Base-by-base conservation (phyloP, 1,139 yeast genomes). In the Maudiozyma humilis region DNA sequence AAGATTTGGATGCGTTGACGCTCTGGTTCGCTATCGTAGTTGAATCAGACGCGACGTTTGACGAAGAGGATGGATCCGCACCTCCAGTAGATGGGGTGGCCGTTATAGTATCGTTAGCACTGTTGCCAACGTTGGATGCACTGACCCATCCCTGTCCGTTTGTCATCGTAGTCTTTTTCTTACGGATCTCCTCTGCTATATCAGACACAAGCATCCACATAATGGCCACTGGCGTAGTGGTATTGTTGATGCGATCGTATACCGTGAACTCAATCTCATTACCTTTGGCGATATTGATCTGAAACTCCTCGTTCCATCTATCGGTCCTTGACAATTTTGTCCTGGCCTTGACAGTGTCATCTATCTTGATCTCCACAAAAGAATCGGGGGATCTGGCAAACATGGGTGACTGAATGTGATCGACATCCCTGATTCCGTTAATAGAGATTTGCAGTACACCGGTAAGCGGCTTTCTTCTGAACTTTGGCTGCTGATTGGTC, bases 191-290 rank as follows among this genome's bases (percentile, higher is more conserved):
- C 67, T 91, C 98, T 1, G 94, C 88, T 42, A 91, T 76, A 63
- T 91, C 98, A 4, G 94, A 80, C 32, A 91, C 72, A 36, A 91
- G 74, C 32, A 89, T 75, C 97, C 97, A 91, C 56, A 85, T 78
- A 36, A 91, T 72, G 3, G 95, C 98, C n/a, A 91, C 95, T 0
- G 98, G 97, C 5, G 83, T 78, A 46, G 72, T 66, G 38, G 72
- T 73, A 43, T 72, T 75, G 38, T 84, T 84, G 27, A 75, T 68
- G 54, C 82, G 82, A 62, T 91, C 98, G 63, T 82, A 87, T 4
- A 91, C 87, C 1, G 89, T 78, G 47, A 91, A 70, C 56, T 89
- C 96, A 40, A 89, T 73, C 66, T 91, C 98, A 60, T 89, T 85
- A 23, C 95, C 96, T 61, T 83, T 86, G 49, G 86, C 96, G 33